A percentile compares a stretch with the other conserved stretches of the same genome.
Conservation (phyloP, 345 rosid species). For the Nephelium lappaceum region DNA sequence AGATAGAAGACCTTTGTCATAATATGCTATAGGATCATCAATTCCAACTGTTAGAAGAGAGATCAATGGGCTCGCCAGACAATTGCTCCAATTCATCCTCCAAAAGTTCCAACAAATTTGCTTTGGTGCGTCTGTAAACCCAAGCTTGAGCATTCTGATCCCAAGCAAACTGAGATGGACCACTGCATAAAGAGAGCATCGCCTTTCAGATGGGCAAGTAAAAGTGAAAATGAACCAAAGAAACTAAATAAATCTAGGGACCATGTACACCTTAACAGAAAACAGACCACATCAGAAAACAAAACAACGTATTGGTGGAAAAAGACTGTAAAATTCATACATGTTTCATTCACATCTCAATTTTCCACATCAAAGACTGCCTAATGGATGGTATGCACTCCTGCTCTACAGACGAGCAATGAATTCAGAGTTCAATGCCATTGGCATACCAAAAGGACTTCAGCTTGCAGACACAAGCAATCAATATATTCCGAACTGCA, state of each 20-base stretch:
- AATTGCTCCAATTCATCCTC: conserved; percentile 72
- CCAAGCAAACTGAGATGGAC: conserved; percentile 93
- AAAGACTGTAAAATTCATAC: not conserved
- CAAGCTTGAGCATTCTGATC: conserved; percentile 64
- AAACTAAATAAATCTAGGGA: not conserved
- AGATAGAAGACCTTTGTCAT: not conserved
- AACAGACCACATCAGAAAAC: not conserved
- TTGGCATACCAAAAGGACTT: not conserved
- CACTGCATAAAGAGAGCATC: conserved; percentile 45
- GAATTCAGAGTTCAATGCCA: not conserved
- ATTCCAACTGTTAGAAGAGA: conserved; percentile 38
- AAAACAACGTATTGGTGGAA: not conserved
- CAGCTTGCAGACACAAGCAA: not conserved
- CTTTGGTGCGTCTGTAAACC: conserved; percentile 75
- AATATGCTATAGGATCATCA: not conserved
- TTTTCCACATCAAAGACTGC: not conserved
- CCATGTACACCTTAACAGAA: not conserved
- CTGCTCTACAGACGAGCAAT: not conserved
- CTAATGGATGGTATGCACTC: not conserved
- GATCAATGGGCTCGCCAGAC: conserved; percentile 70
- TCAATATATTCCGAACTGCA: not conserved
- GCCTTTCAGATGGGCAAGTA: not conserved
- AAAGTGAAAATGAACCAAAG: not conserved
- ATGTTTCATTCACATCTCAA: not conserved
- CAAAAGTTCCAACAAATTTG: conserved; percentile 56